A percentile compares a stretch with the other conserved stretches of the same genome.
phyloP scores from a whole-genome alignment of 306 rosid genomes.

The Abrus pulchellus region DNA sequence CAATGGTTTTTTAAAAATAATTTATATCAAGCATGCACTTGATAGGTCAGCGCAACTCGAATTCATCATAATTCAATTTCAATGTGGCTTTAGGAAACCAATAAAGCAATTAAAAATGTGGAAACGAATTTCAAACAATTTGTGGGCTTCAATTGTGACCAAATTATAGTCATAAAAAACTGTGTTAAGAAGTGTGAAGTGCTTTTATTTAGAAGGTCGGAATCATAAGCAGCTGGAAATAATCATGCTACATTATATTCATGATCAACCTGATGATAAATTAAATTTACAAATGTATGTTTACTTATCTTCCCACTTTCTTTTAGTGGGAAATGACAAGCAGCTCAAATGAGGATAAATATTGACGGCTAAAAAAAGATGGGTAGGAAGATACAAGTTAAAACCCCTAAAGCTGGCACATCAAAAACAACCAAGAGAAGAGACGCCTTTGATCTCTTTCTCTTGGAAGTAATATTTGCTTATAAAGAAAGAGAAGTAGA shows the following conservation, averaged over 20 bases:
- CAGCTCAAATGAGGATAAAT: constrained; percentile 45
- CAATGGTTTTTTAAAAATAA: too few relatives aligned
- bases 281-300: constrained; percentile 60
- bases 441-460: constrained; percentile 55
- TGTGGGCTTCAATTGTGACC: neutral
- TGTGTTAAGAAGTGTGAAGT: neutral
- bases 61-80: too few relatives aligned
- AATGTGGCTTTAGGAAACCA: neutral
- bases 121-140: neutral
- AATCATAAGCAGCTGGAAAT: constrained; percentile 4
- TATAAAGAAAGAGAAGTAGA: constrained; percentile 36
- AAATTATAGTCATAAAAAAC: neutral
- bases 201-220: neutral
- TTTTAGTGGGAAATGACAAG: constrained; percentile 57
- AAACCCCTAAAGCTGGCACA: constrained; percentile 64
- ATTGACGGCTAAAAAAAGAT: constrained; percentile 27
- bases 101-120: neutral
- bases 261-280: constrained; percentile 46
- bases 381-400: constrained; percentile 46
- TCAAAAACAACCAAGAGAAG: constrained; percentile 64
- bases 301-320: constrained; percentile 53
- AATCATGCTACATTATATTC: constrained; percentile 38
- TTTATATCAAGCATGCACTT: too few relatives aligned
- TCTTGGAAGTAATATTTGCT: constrained; percentile 50
- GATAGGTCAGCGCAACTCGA: too few relatives aligned